Evolutionary conservation across 306 rosid species (phyloP).

Genomic region (Rosa lucieae): DNA sequence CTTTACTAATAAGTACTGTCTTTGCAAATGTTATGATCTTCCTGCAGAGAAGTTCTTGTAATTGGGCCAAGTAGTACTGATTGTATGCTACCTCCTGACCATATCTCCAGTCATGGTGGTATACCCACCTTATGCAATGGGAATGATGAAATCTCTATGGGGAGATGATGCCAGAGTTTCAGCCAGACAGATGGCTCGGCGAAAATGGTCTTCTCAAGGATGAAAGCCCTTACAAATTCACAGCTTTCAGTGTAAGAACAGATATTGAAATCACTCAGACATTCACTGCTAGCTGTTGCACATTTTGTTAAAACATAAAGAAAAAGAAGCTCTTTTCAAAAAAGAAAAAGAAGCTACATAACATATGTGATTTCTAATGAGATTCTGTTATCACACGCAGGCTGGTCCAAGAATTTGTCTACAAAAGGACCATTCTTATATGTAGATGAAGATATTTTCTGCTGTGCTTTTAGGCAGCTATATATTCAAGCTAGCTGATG

Average conservation of each 20-base stretch:
- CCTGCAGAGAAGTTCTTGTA: conserved; percentile 78
- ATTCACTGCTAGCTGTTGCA: too few species aligned
- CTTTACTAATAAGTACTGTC: too few species aligned
- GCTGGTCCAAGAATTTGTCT: too few species aligned
- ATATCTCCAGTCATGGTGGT: conserved; percentile 54
- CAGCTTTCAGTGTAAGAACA: conserved; percentile 40
- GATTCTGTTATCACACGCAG: too few species aligned
- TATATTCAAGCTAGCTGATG: conserved; percentile 1
- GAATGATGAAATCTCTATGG: conserved; percentile 32
- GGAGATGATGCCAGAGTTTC: conserved; percentile 36
- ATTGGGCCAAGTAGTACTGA: conserved; percentile 77
- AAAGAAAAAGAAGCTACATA: too few species aligned
- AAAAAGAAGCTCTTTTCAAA: too few species aligned
- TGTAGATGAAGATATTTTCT: too few species aligned
- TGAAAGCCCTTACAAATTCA: conserved; percentile 37
- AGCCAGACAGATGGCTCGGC: conserved; percentile 36
- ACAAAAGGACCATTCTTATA: too few species aligned
- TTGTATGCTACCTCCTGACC: conserved; percentile 68
- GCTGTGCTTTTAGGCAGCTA: too few species aligned
- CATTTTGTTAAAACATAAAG: too few species aligned
- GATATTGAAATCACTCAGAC: not conserved
- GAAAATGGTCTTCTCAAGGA: conserved; percentile 26
- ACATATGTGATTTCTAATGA: too few species aligned
- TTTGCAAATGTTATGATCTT: not conserved
- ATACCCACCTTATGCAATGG: conserved; percentile 38